Evolutionary conservation across 2,329 filamentous ascomycete genomes (phyloP).

Genomic region (Microsporum audouinii): DNA sequence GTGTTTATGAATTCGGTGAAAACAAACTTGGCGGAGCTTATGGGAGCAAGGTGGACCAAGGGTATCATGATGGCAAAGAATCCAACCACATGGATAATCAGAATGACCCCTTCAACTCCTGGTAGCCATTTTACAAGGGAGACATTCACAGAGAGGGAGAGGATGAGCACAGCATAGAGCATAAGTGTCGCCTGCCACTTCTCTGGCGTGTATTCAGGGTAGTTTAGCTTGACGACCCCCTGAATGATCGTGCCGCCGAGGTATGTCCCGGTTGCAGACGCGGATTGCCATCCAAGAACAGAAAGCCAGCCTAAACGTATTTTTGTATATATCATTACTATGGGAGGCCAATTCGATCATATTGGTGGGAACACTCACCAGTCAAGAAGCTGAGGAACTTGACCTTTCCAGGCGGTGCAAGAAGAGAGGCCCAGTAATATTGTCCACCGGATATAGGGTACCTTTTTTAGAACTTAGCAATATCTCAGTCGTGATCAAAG

Average conservation of each 20-base stretch:
- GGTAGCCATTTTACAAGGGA: slow-evolving; percentile 20
- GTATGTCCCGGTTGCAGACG: slow-evolving; percentile 19
- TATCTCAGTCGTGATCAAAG: neutral
- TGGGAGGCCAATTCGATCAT: slow-evolving; percentile 12
- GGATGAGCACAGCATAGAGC: slow-evolving; percentile 25
- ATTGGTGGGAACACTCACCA: slow-evolving; percentile 9
- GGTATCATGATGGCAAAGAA: slow-evolving; percentile 36
- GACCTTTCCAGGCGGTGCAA: slow-evolving; percentile 32
- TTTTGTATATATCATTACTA: slow-evolving; percentile 20
- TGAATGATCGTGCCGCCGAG: slow-evolving; percentile 25
- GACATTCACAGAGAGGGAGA: slow-evolving; percentile 20
- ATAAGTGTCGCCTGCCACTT: slow-evolving; percentile 31
- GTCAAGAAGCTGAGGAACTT: slow-evolving; percentile 36
- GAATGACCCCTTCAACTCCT: slow-evolving; percentile 21
- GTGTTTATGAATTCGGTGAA: slow-evolving; percentile 1
- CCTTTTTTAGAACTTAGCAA: slow-evolving; percentile 17
- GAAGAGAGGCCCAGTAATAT: slow-evolving; percentile 35
- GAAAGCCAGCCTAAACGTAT: slow-evolving; percentile 21
- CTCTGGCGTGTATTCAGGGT: slow-evolving; percentile 22
- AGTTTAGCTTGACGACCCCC: slow-evolving; percentile 22
- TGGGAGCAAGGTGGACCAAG: slow-evolving; percentile 14
- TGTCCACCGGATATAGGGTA: slow-evolving; percentile 33
- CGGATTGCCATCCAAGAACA: slow-evolving; percentile 22
- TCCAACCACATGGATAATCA: slow-evolving; percentile 31
- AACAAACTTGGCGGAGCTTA: neutral